phyloP scores from a whole-genome alignment of 345 rosid species.

The Eucalyptus tenuipes region DNA sequence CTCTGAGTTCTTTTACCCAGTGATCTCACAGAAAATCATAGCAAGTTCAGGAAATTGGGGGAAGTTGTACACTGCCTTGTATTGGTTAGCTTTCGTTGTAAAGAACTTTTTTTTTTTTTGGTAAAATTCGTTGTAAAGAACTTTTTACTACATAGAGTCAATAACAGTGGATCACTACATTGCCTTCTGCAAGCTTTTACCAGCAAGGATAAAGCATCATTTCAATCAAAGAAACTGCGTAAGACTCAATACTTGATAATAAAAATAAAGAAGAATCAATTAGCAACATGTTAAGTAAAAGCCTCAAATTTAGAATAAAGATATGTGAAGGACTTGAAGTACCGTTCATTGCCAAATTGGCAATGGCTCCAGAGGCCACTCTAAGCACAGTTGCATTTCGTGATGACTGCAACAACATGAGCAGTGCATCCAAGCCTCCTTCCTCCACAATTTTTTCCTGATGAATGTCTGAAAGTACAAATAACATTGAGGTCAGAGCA shows the following conservation, averaged over 20 bases:
- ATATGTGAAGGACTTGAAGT: neutral
- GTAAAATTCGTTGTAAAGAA: neutral
- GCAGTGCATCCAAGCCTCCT: constrained; percentile 87
- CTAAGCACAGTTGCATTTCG: constrained; percentile 67
- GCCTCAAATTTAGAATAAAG: neutral
- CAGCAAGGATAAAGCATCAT: neutral
- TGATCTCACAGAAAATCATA: neutral
- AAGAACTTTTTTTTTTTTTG: neutral
- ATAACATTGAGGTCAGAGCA: neutral
- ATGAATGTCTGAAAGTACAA: constrained; percentile 37
- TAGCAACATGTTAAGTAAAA: neutral
- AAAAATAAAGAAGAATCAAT: neutral
- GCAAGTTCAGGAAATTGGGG: neutral
- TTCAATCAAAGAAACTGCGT: neutral
- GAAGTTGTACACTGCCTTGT: neutral
- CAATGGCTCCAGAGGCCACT: constrained; percentile 97
- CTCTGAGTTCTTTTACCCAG: neutral
- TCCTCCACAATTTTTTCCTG: constrained; percentile 89
- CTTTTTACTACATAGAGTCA: neutral
- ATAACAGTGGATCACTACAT: neutral
- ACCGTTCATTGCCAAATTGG: constrained; percentile 98
- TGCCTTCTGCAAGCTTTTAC: neutral
- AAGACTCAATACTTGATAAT: neutral
- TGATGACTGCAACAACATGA: constrained; percentile 53
- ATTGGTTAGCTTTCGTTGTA: neutral